These are phyloP conservation scores for Zymoseptoria passerinii DNA, from an alignment of 2,329 filamentous ascomycete species.

Conservation along the genomic window DNA sequence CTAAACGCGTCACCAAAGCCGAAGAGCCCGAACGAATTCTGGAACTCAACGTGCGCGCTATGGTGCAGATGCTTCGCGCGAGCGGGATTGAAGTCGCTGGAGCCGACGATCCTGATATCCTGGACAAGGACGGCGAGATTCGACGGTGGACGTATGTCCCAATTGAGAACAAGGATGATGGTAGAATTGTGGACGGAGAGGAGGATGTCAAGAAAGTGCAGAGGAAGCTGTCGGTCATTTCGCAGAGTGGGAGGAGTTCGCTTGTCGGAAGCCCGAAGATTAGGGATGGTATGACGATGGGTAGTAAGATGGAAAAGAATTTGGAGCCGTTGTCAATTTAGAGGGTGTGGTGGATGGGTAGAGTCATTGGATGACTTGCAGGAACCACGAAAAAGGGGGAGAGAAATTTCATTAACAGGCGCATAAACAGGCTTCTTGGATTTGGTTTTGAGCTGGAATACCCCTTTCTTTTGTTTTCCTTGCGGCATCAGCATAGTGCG, in stretches of 20 bases:
- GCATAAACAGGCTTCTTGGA: not conserved
- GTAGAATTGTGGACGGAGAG: not conserved
- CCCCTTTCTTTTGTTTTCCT: not conserved
- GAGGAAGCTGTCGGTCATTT: constrained; percentile 18
- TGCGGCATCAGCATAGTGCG: not conserved
- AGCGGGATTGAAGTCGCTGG: constrained; percentile 36
- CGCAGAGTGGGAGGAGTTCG: constrained; percentile 4
- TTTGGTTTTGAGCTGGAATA: not conserved
- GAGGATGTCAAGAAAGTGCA: constrained; percentile 12
- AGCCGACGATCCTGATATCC: constrained; percentile 33
- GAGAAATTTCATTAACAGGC: not conserved
- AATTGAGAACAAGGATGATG: constrained; percentile 13
- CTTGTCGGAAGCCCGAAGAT: constrained; percentile 11
- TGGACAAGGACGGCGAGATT: constrained; percentile 18
- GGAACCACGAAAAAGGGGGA: not conserved
- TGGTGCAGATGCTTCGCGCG: constrained; percentile 62
- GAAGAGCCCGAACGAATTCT: constrained; percentile 71
- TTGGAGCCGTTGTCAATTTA: constrained; percentile 7
- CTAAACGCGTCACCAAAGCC: constrained; percentile 42
- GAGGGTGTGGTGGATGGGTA: not conserved
- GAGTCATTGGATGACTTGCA: not conserved
- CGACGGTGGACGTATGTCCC: constrained; percentile 22
- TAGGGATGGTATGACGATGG: constrained; percentile 23
- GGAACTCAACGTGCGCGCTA: constrained; percentile 71
- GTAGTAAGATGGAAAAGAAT: constrained; percentile 24